Evolutionary conservation across 345 rosid genomes (phyloP).

Genomic region (Microthlaspi erraticum): DNA sequence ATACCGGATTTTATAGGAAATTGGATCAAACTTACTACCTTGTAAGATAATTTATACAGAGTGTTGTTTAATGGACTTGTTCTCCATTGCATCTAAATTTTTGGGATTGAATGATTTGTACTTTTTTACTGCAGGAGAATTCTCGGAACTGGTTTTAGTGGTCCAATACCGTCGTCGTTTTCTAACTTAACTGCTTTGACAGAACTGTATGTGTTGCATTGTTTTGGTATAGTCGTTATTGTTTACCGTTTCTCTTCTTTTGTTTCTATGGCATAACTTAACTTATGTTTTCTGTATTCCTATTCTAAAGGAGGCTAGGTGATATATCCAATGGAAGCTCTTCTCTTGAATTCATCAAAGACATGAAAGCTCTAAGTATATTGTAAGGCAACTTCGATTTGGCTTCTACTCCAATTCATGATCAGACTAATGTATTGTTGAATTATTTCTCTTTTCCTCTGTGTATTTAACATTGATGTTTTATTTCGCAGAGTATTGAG

Average conservation of each 20-base stretch:
- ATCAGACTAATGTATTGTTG: conserved; percentile 15
- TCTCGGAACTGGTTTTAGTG: conserved; percentile 61
- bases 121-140: conserved; percentile 54
- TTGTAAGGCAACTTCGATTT: conserved; percentile 51
- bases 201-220: conserved; percentile 57
- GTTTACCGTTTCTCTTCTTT: not conserved
- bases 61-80: not conserved
- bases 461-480: conserved; percentile 22
- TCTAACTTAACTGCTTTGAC: conserved; percentile 55
- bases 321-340: conserved; percentile 64
- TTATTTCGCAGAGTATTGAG: conserved; percentile 55
- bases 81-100: not conserved
- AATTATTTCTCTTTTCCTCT: not conserved
- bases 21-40: conserved; percentile 51
- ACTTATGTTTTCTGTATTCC: not conserved
- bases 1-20: conserved; percentile 63
- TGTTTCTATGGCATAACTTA: too few relatives aligned
- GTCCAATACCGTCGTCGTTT: conserved; percentile 67
- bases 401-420: conserved; percentile 14
- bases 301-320: conserved; percentile 61
- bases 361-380: conserved; percentile 51
- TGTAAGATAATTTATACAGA: conserved; percentile 46
- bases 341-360: conserved; percentile 40
- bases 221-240: conserved; percentile 1
- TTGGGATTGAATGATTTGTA: not conserved